A percentile compares a stretch with the other conserved stretches of the same genome.
These are phyloP conservation scores for Monosporascus sp. DNA, from an alignment of 2,329 filamentous ascomycete genomes.

Conservation along the genomic window DNA sequence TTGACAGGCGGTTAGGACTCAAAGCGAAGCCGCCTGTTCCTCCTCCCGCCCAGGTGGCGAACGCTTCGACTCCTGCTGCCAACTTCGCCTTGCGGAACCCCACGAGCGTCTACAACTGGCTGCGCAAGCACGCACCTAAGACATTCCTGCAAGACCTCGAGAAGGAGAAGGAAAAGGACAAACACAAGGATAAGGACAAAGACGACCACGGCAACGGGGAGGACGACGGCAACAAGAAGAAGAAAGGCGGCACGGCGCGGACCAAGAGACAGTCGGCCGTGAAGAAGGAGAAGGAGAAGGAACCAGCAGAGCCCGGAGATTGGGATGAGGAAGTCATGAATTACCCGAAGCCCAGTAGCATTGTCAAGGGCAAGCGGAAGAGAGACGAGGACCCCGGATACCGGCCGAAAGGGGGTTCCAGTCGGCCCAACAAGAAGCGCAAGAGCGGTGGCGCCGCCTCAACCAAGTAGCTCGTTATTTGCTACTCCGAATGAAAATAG, in stretches of 20 bases:
- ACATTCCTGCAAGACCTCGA: slow-evolving; percentile 78
- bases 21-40: slow-evolving; percentile 45
- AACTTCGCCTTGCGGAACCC: slow-evolving; percentile 66
- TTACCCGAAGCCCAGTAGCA: slow-evolving; percentile 25
- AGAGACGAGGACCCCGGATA: slow-evolving; percentile 55
- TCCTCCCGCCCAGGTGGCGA: slow-evolving; percentile 37
- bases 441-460: slow-evolving; percentile 35
- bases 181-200: slow-evolving; percentile 33
- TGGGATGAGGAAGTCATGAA: slow-evolving; percentile 31
- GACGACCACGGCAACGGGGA: slow-evolving; percentile 36
- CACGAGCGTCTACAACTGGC: slow-evolving; percentile 92
- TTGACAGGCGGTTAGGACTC: slow-evolving; percentile 49
- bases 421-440: slow-evolving; percentile 51
- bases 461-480: background rate
- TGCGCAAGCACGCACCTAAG: slow-evolving; percentile 77
- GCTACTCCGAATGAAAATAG: background rate
- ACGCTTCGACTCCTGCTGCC: slow-evolving; percentile 27
- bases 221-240: slow-evolving; percentile 31
- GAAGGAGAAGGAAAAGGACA: slow-evolving; percentile 36
- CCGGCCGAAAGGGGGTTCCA: slow-evolving; percentile 51
- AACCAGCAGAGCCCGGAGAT: slow-evolving; percentile 31
- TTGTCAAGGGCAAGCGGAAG: slow-evolving; percentile 49
- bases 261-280: slow-evolving; percentile 32
- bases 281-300: slow-evolving; percentile 25
- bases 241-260: slow-evolving; percentile 23